Percentiles rank a stretch among this genome's conserved stretches.
phyloP scores from a whole-genome alignment of 805 yeast genomes.

The Babjeviella inositovora region DNA sequence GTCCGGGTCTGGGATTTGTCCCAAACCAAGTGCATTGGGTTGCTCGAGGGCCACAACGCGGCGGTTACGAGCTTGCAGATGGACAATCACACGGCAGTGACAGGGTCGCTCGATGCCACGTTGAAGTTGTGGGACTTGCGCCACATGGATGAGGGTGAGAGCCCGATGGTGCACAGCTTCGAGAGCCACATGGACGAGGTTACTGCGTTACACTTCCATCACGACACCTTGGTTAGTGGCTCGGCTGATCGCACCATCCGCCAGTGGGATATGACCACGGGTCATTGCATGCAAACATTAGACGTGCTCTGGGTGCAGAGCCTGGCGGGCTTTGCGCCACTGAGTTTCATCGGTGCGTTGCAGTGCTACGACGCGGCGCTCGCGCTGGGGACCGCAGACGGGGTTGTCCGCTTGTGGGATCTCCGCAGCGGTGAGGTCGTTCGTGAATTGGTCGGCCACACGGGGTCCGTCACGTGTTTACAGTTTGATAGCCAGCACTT shows the following conservation, averaged over 20 bases:
- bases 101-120: slow-evolving; percentile 52
- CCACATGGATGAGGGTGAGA: slow-evolving; percentile 6
- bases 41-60: slow-evolving; percentile 44
- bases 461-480: slow-evolving; percentile 49
- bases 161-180: slow-evolving; percentile 27
- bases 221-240: slow-evolving; percentile 43
- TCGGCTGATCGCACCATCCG: slow-evolving; percentile 58
- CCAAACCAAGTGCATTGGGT: slow-evolving; percentile 28
- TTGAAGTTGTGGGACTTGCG: slow-evolving; percentile 43
- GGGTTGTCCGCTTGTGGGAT: slow-evolving; percentile 65
- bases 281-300: slow-evolving; percentile 53
- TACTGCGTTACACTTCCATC: slow-evolving; percentile 41
- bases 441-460: slow-evolving; percentile 47
- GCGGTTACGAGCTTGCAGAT: slow-evolving; percentile 44
- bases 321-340: slow-evolving; percentile 6
- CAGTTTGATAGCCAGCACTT: slow-evolving; percentile 55
- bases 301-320: slow-evolving; percentile 39
- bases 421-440: slow-evolving; percentile 53
- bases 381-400: slow-evolving; percentile 70
- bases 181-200: slow-evolving; percentile 55
- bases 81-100: slow-evolving; percentile 26
- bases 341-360: slow-evolving; percentile 47
- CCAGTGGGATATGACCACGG: slow-evolving; percentile 59
- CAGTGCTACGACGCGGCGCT: slow-evolving; percentile 65
- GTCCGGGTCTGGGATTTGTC: slow-evolving; percentile 77